Evolutionary conservation across 345 rosid species (phyloP), one percentile per base, ranked within the genome.

Genomic region (Pugionium dolabratum): DNA sequence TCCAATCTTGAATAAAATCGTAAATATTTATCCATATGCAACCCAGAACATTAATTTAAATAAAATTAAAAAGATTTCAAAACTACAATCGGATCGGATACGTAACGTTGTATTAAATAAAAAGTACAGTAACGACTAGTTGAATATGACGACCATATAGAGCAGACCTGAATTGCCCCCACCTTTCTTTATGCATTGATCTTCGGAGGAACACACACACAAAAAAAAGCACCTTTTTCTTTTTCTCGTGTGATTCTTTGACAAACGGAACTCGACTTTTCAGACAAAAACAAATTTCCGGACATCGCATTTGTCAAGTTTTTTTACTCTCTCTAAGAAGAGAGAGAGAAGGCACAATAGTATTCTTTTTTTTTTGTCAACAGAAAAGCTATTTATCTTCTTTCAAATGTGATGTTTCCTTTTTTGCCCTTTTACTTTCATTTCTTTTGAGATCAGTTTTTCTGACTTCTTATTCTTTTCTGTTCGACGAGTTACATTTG

Each of bases 391-490:
- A 74, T 78, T 31, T 18, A 65, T 49, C 70, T 72, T 71, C 80
- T 75, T 62, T 47, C 68, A 73, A 70, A 69, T 80, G 75, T 82
- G 65, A 76, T 79, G 86, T 73, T 52, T 44, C 53, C 67, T 84
- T 64, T 64, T 75, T 60, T 62, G 3, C 62, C 29, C 4, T 26
- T 34, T 46, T 34, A 61, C 61, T 82, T 87, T 85, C 86, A 46
- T 81, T 75, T 73, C 93, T 86, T 89, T 86, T 83, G 77, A 89
- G 85, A 84, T 37, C 32, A 46, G 25, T 48, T 55, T 61, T 67
- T 9, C 54, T 69, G 50, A 37, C 65, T 47, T 67, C 54, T 66
- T 71, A 30, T 72, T 54, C 37, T 63, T 48, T 56, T 71, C 62
- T 59, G 54, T 11, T 59, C 69, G 70, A 48, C 81, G n/a, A 54